phyloP scores from a whole-genome alignment of 1,139 yeast species.

The Meyerozyma athensensis region DNA sequence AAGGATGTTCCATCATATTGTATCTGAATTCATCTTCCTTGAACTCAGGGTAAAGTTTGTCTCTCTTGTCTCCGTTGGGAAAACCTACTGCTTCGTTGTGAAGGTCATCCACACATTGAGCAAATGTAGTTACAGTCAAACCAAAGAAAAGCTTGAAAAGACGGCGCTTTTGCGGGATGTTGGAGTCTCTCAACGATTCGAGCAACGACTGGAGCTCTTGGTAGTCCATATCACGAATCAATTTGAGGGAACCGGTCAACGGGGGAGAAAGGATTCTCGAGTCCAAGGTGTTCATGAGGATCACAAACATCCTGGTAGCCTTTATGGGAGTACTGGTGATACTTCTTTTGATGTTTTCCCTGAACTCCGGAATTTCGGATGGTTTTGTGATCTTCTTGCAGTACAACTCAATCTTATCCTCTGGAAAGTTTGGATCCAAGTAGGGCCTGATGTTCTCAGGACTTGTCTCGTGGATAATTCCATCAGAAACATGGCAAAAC shows the following conservation, averaged over 20 bases:
- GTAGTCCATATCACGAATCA: conserved; percentile 33
- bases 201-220: conserved; percentile 27
- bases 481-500: conserved; percentile 30
- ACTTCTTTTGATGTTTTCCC: conserved; percentile 15
- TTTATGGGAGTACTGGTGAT: conserved; percentile 16
- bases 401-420: conserved; percentile 30
- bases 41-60: conserved; percentile 24
- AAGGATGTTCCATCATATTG: conserved; percentile 30
- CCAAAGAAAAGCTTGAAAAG: conserved; percentile 24
- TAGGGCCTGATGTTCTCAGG: conserved; percentile 26
- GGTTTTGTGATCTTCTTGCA: conserved; percentile 25
- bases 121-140: conserved; percentile 22
- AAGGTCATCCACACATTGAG: conserved; percentile 25
- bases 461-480: conserved; percentile 29
- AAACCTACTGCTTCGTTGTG: conserved; percentile 33
- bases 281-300: conserved; percentile 24
- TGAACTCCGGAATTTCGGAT: conserved; percentile 27
- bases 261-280: conserved; percentile 33
- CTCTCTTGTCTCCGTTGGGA: conserved; percentile 30
- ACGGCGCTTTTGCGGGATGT: conserved; percentile 24
- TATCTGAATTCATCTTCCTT: conserved; percentile 25
- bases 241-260: conserved; percentile 31
- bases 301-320: conserved; percentile 20
- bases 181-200: conserved; percentile 37
- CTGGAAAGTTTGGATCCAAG: conserved; percentile 24